A percentile compares a stretch with the other conserved stretches of the same genome.
Evolutionary conservation across 345 rosid species (phyloP).

Genomic region (Populus deltoides): DNA sequence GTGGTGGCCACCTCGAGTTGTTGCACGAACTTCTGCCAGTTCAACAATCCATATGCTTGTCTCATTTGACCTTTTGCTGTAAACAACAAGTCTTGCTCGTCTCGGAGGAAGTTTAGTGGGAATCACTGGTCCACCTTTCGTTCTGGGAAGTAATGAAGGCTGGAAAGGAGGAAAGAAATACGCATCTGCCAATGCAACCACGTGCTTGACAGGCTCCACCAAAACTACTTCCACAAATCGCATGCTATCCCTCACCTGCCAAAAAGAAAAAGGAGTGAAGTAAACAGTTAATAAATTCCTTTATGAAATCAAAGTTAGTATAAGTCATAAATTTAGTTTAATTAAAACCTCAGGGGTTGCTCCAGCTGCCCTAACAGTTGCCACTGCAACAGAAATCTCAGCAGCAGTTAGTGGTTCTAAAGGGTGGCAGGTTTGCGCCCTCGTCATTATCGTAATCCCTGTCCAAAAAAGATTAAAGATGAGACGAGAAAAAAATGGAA

Average conservation of each 20-base stretch:
- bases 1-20: conserved; percentile 90
- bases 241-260: conserved; percentile 86
- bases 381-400: conserved; percentile 87
- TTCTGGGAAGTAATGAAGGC: conserved; percentile 87
- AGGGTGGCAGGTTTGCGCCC: conserved; percentile 80
- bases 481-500: background rate
- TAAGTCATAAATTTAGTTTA: background rate
- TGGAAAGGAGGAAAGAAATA: conserved; percentile 95
- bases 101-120: conserved; percentile 88
- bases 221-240: conserved; percentile 86
- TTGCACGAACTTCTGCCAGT: conserved; percentile 85
- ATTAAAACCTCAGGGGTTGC: conserved; percentile 75
- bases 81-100: conserved; percentile 74
- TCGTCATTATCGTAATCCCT: conserved; percentile 60
- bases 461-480: background rate
- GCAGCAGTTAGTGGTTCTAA: conserved; percentile 83
- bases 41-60: conserved; percentile 83
- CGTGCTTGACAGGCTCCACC: conserved; percentile 70
- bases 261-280: background rate
- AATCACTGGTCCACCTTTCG: conserved; percentile 76
- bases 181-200: conserved; percentile 90
- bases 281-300: background rate
- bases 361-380: conserved; percentile 90
- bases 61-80: conserved; percentile 79
- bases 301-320: background rate